Evolutionary conservation across 345 rosid genomes (phyloP), one percentile per base, ranked within the genome.

Genomic region (Hypericum androsaemum): DNA sequence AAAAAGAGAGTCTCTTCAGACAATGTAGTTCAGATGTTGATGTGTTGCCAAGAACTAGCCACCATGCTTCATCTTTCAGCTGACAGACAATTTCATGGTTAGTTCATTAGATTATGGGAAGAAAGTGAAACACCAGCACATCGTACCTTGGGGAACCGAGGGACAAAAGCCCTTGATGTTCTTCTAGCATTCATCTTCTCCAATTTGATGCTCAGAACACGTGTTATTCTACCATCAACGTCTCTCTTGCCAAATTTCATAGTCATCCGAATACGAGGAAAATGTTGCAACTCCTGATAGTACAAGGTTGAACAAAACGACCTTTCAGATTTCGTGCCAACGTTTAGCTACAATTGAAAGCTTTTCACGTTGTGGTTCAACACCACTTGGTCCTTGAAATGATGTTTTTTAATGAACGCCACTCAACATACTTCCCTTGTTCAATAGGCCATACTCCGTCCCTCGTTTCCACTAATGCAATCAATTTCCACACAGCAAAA

Each of bases 61-160:
- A 90, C 96, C 98, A 90, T 38, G 95, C 98, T 79, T 90, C 98
- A 59, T 79, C 88, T 85, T 90, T 90, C 51, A 76, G 50, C 96
- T 90, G 82, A 52, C 48, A 70, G 45, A 53, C 41, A 32, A 57
- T 32, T 28, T 48, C 16, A n/a, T 49, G 41, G 50, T 74, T 13
- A 68, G 39, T 16, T 48, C 52, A 8, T 44, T 39, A 59, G 47
- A 43, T 43, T 32, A 58, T 11, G 2, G 62, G 58, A 8, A 38
- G 9, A 41, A 59, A 43, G 41, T 15, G 11, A n/a, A 10, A 46
- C 17, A 46, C 5, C 12, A 3, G 12, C 14, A 50, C 47, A 11
- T 12, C 57, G 47, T 68, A 82, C 98, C 96, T 90, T 90, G 5
- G 98, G 96, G 75, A 82, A 88, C 50, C 89, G 81, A 64, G 94